Evolutionary conservation across 2,329 filamentous ascomycete species (phyloP).

Genomic region (Aspergillus terreus): DNA sequence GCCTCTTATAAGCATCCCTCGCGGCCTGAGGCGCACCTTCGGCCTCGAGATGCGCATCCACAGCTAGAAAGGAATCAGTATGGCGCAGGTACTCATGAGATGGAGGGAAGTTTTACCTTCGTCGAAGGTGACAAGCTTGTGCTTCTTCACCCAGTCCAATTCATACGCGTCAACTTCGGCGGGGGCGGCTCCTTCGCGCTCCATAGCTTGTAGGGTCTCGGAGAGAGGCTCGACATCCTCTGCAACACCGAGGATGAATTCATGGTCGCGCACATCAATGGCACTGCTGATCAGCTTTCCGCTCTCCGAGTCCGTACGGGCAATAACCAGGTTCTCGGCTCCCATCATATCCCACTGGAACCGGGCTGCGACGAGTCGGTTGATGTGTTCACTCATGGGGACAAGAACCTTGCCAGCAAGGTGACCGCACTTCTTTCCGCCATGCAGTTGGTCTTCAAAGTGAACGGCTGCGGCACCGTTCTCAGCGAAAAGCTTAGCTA

Average conservation of each 20-base stretch:
- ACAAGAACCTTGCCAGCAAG: constrained; percentile 94
- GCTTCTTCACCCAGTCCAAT: constrained; percentile 79
- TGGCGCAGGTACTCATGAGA: background rate
- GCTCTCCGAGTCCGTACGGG: constrained; percentile 91
- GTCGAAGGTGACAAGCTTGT: constrained; percentile 85
- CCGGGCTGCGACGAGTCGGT: constrained; percentile 81
- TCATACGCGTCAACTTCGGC: constrained; percentile 83
- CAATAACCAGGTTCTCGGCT: constrained; percentile 88
- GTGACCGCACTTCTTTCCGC: constrained; percentile 97
- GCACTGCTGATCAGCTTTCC: constrained; percentile 86
- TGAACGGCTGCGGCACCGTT: constrained; percentile 95
- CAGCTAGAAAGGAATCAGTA: constrained; percentile 49
- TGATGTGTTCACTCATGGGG: constrained; percentile 92
- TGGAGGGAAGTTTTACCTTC: constrained; percentile 51
- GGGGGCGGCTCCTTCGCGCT: constrained; percentile 70
- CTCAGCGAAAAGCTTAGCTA: constrained; percentile 96
- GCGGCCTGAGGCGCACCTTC: constrained; percentile 62
- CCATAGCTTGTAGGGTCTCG: constrained; percentile 87
- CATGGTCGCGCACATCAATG: constrained; percentile 91
- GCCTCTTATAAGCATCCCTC: constrained; percentile 64
- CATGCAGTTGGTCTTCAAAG: constrained; percentile 96
- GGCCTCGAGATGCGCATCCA: constrained; percentile 66
- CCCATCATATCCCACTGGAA: constrained; percentile 99
- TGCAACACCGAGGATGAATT: constrained; percentile 87
- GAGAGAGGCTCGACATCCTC: constrained; percentile 77